Evolutionary conservation across 129 eudicot species (phyloP).

Genomic region (Saposhnikovia divaricata): DNA sequence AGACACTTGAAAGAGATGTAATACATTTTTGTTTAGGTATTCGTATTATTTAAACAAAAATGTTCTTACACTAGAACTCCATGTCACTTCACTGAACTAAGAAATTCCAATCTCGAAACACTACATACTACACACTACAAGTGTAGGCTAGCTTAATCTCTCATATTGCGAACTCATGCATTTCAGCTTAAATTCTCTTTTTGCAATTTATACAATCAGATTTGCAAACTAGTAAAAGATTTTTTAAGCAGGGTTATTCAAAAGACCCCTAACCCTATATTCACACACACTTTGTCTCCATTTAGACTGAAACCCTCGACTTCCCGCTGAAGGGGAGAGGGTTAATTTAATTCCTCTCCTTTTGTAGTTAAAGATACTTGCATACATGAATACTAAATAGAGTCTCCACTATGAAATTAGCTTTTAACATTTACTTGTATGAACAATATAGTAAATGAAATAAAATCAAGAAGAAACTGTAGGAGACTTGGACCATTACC

Average conservation of each 20-base stretch:
- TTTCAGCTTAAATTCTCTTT: neutral
- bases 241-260: neutral
- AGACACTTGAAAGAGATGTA: neutral
- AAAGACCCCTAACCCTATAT: neutral
- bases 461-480: neutral
- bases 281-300: neutral
- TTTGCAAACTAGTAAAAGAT: neutral
- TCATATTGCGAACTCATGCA: neutral
- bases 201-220: neutral
- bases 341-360: neutral
- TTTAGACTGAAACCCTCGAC: neutral
- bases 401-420: neutral
- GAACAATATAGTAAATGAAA: neutral
- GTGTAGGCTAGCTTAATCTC: neutral
- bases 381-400: neutral
- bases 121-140: neutral
- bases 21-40: neutral
- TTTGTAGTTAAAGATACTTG: neutral
- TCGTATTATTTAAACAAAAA: neutral
- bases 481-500: slow-evolving; percentile 6
- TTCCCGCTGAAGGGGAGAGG: neutral
- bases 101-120: neutral
- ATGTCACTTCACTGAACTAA: neutral
- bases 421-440: neutral
- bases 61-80: neutral